Conservation (phyloP, 805 yeast genomes). For the Wickerhamomyces bisporus region DNA sequence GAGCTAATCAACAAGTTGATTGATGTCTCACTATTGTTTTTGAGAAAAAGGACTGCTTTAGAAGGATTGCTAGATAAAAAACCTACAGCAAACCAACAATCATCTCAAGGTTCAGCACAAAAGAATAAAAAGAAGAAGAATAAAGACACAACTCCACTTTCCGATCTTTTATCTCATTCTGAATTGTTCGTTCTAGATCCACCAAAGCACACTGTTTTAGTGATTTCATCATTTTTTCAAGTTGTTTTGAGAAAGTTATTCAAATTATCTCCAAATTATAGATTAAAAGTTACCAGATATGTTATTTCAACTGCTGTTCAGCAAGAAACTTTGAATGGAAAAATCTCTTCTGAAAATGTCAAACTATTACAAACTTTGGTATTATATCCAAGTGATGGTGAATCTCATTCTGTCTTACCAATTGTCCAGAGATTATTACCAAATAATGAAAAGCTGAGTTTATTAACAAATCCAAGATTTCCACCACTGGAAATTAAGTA, state of each 20-base stretch:
- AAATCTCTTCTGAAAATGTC: conserved; percentile 22
- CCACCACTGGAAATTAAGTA: conserved; percentile 37
- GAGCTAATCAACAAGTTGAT: conserved; percentile 50
- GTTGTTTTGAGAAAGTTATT: conserved; percentile 41
- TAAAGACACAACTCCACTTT: conserved; percentile 42
- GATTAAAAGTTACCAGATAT: conserved; percentile 50
- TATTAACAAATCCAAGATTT: conserved; percentile 70
- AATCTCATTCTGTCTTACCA: conserved; percentile 63
- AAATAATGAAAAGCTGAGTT: conserved; percentile 46
- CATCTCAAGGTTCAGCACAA: conserved; percentile 13
- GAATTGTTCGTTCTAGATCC: conserved; percentile 45
- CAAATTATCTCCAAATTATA: conserved; percentile 55
- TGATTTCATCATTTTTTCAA: conserved; percentile 39
- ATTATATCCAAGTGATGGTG: conserved; percentile 58
- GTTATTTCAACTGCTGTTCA: conserved; percentile 33
- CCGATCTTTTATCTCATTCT: conserved; percentile 66
- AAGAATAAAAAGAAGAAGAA: conserved; percentile 40
- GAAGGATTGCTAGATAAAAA: conserved; percentile 23
- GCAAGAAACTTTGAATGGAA: conserved; percentile 24
- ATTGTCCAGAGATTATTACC: conserved; percentile 52
- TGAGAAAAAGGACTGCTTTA: conserved; percentile 28
- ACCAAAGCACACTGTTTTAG: conserved; percentile 30
- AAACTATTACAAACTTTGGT: conserved; percentile 52
- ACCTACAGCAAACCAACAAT: conserved; percentile 29
- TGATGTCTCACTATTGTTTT: conserved; percentile 46